Evolutionary conservation across 495 filamentous ascomycete genomes (phyloP).

Genomic region (Amorphotheca resinae): DNA sequence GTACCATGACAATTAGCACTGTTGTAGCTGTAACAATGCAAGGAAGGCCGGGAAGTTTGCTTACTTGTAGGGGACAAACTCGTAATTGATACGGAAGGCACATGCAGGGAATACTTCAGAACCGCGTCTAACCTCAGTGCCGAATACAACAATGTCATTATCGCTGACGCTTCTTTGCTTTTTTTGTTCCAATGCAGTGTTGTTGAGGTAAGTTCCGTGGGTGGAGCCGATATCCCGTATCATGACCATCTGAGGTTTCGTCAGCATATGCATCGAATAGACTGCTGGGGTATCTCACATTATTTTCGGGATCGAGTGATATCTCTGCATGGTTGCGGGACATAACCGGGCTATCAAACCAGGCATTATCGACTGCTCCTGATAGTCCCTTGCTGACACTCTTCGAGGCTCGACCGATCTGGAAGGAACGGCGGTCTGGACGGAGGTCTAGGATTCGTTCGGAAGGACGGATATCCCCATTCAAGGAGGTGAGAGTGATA

Average conservation of each 20-base stretch:
- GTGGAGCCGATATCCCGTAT: constrained; percentile 41
- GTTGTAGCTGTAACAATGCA: no score
- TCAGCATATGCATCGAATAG: constrained; percentile 7
- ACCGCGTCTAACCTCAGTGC: constrained; percentile 31
- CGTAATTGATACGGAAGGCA: constrained; percentile 12
- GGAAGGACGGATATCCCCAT: constrained; percentile 8
- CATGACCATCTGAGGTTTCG: constrained; percentile 24
- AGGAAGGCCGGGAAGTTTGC: neutral
- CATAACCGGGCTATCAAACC: constrained; percentile 73
- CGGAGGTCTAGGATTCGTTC: constrained; percentile 19
- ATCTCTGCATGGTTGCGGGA: constrained; percentile 65
- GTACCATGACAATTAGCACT: constrained; percentile 33
- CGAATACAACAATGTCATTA: constrained; percentile 35
- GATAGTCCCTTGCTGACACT: constrained; percentile 39
- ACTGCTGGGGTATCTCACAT: constrained; percentile 25
- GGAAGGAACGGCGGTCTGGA: constrained; percentile 10
- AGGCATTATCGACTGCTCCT: constrained; percentile 46
- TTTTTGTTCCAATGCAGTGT: constrained; percentile 21
- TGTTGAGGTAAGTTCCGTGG: constrained; percentile 41
- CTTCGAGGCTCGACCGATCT: constrained; percentile 51
- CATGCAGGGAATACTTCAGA: constrained; percentile 29
- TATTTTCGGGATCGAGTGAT: constrained; percentile 26
- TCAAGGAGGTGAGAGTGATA: constrained; percentile 20
- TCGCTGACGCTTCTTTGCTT: constrained; percentile 17
- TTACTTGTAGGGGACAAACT: constrained; percentile 14